phyloP scores from a whole-genome alignment of 2,329 filamentous ascomycete species.

The Fusarium metavorans region DNA sequence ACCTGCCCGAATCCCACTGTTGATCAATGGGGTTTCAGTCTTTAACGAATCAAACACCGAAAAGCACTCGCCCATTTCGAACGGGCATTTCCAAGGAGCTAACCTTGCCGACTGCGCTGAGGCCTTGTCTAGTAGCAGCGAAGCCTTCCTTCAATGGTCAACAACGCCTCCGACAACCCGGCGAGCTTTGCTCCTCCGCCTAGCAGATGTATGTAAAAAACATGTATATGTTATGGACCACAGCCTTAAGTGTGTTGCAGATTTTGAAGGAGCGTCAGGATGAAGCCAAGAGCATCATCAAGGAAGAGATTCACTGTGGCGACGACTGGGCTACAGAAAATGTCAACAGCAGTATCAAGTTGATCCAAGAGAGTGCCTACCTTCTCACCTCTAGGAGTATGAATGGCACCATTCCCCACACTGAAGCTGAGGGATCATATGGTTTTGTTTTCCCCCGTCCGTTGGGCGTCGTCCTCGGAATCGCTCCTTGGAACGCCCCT shows the following conservation, averaged over 20 bases:
- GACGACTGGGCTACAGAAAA: background rate
- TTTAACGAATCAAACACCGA: background rate
- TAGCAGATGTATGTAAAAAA: background rate
- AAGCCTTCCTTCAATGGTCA: background rate
- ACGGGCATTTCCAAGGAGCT: background rate
- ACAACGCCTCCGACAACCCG: background rate
- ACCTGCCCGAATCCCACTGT: background rate
- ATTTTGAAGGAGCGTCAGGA: background rate
- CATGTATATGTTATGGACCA: background rate
- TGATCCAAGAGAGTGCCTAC: background rate
- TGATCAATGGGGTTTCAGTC: background rate
- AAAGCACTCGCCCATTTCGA: background rate
- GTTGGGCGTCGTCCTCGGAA: background rate
- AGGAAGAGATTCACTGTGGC: background rate
- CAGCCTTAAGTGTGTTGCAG: background rate
- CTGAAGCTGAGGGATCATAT: background rate
- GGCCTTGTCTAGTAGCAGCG: background rate
- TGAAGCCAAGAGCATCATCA: background rate
- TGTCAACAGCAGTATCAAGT: background rate
- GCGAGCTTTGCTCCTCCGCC: background rate
- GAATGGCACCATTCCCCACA: background rate
- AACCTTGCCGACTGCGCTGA: background rate
- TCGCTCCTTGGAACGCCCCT: background rate
- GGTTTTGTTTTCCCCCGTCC: background rate
- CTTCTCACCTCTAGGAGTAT: background rate